phyloP scores from a whole-genome alignment of 2,329 filamentous ascomycete genomes.

The Seiridium unicorne region DNA sequence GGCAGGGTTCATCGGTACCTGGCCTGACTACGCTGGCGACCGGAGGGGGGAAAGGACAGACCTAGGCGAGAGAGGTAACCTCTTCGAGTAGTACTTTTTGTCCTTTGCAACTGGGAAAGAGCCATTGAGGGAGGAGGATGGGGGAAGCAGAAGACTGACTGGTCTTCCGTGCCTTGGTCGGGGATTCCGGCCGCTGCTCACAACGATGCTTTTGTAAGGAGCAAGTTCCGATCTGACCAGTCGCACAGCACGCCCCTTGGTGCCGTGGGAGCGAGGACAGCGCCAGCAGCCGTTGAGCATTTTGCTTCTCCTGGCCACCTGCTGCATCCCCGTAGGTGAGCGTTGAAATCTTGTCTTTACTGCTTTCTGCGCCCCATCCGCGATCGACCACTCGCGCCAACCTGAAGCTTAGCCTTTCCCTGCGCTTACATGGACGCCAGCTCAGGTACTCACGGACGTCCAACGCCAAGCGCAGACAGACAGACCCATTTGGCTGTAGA shows the following conservation, averaged over 20 bases:
- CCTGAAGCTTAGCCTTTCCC: conserved; percentile 6
- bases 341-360: background rate
- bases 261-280: background rate
- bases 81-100: conserved; percentile 1
- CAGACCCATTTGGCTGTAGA: conserved; percentile 1
- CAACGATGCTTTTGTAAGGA: background rate
- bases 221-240: no score
- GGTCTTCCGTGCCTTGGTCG: background rate
- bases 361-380: background rate
- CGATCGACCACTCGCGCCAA: conserved; percentile 3
- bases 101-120: background rate
- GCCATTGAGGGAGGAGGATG: background rate
- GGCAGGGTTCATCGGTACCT: background rate
- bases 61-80: conserved; percentile 3
- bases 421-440: conserved; percentile 5
- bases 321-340: background rate
- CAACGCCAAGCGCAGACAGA: background rate
- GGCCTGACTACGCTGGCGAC: background rate
- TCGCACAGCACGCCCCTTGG: background rate
- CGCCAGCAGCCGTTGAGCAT: background rate
- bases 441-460: conserved; percentile 6
- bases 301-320: background rate
- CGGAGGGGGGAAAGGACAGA: background rate
- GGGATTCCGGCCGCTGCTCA: background rate
- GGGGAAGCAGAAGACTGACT: background rate